Evolutionary conservation across 805 yeast genomes (phyloP), one percentile per base, ranked within the genome.

Genomic region (Saccharomycopsis fermentans): DNA sequence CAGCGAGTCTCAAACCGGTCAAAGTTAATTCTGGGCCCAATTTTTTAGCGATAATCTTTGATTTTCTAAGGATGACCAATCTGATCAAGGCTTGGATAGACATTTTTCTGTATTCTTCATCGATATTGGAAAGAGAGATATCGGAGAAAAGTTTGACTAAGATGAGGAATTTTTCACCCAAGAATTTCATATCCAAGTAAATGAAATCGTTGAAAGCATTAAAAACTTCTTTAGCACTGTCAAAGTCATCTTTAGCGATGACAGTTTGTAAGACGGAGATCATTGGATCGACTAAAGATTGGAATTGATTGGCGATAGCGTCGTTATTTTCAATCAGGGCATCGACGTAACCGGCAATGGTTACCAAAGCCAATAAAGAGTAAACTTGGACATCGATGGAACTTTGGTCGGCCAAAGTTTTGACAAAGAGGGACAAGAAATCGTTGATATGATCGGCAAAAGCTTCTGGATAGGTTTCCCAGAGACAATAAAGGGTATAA

Each of bases 31-130:
- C 81, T 52, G 90, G 91, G 60, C 97, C 99, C 63, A 91, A 75
- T 73, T 89, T 89, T 69, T 86, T 84, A 64, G 88, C 78, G 57
- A 83, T 76, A 63, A 94, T 78, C 76, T 88, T 90, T 59, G 87
- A 79, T 72, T 87, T 88, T 76, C 94, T 86, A 77, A 82, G 84
- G 27, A 88, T 78, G 48, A 87, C 84, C 61, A 87, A 84, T 56
- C 92, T 82, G 59, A 86, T 84, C 63, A 94, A 80, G 67, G 90
- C 90, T 69, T 86, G 91, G 66, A 94, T 77, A 40, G 96, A 92
- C 69, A 84, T 87, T 59, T 81, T 80, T 74, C 97, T 83, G 71
- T 80, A 79, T 67, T 91, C 97, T 65, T 86, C 90, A 64, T 89
- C 96, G 62, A 55, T 59, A 55, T 77, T 74, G 71, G 86, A 83